Conservation (phyloP, 345 rosid genomes). For the Boechera divaricarpa region DNA sequence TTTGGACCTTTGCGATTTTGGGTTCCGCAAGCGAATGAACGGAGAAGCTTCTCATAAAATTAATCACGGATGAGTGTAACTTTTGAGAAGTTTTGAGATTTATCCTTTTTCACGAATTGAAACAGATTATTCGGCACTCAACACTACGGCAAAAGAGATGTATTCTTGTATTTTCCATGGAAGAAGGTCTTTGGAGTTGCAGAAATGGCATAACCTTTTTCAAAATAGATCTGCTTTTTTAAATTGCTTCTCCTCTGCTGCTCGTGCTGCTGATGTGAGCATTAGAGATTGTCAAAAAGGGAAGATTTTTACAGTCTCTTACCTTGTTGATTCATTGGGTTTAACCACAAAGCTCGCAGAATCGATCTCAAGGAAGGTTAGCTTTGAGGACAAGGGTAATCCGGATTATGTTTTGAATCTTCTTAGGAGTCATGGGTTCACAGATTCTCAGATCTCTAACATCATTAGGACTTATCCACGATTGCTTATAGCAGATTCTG, state of each 20-base stretch:
- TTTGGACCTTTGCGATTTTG: too few species aligned
- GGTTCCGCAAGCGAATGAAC: too few species aligned
- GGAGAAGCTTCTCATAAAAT: too few species aligned
- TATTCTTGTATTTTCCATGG: conserved; percentile 4
- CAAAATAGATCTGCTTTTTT: conserved; percentile 6
- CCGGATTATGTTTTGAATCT: conserved; percentile 17
- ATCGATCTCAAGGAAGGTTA: conserved; percentile 15
- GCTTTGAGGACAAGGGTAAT: neutral
- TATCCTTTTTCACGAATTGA: too few species aligned
- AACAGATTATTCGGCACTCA: too few species aligned
- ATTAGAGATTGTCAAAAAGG: neutral
- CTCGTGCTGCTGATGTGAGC: neutral
- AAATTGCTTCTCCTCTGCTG: neutral
- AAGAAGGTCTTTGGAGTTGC: neutral
- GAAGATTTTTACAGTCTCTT: conserved; percentile 2
- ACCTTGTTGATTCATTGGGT: conserved; percentile 36
- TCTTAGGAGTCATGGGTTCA: conserved; percentile 29
- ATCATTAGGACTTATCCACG: too few species aligned
- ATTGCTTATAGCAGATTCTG: too few species aligned
- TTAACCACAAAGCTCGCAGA: conserved; percentile 27
- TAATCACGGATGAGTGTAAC: too few species aligned
- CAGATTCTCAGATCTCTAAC: conserved; percentile 24
- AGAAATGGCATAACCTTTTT: neutral
- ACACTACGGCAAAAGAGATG: neutral
- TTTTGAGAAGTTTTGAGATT: too few species aligned